Base-by-base conservation (phyloP, 139 green algal species). In the Chlorokybus atmophyticus region DNA sequence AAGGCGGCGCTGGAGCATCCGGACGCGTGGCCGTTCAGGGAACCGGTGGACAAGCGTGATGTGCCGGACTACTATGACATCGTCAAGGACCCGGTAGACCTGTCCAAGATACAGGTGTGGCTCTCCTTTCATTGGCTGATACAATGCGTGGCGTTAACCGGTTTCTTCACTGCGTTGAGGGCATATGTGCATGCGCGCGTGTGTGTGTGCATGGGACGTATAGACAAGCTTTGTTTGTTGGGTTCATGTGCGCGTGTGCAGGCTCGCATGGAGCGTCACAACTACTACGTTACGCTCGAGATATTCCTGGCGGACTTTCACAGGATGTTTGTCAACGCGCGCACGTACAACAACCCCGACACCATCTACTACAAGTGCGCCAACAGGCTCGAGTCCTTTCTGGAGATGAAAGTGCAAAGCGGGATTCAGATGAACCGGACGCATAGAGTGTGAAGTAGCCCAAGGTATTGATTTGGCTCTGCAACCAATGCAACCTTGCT, bases 31-130 rank as follows among this genome's bases (percentile, higher is more conserved):
- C 87, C 92, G 10, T 98, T 98, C 69, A 31, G 60, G 14, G 60
- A 79, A 26, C 75, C 86, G 19, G 90, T 98, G 10, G 50, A 71
- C 39, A 30, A 35, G 0, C 40, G 77, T 1, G 83, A 94, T n/a
- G 88, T 93, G 21, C 75, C 85, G 1, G 88, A 97, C 74, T 97
- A 97, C 73, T 85, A 93, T 39, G 70, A 81, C 70, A 80, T 87
- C 50, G 75, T 88, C 48, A 77, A 75, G 55, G 76, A 94, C 57
- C 86, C 86, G 1, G 80, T 95, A 44, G 35, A 44, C 35, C 35
- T 44, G 14, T 44, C 35, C 10, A 10, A 14, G 10, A 44, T 44
- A 10, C 35, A 14, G 35, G 10, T 21, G 35, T 14, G 35, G 35
- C 35, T 44, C 35, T 21, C 10, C 35, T 44, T 14, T 10, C 35